Conservation (phyloP, 345 rosid genomes). For the Moringa oleifera region DNA sequence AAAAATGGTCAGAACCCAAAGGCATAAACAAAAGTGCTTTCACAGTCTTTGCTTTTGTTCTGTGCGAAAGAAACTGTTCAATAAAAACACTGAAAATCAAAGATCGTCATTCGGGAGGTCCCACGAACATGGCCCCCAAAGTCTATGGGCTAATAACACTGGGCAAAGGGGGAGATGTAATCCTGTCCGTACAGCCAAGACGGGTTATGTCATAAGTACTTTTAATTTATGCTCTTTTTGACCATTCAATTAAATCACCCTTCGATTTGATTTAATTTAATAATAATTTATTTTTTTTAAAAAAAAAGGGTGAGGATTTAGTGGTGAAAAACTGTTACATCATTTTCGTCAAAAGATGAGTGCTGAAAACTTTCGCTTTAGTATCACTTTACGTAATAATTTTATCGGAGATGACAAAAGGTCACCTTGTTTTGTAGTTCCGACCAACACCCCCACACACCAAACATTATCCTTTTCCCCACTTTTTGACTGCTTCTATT, state of each 20-base stretch:
- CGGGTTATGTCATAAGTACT: no score
- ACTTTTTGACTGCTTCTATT: background rate
- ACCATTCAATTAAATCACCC: no score
- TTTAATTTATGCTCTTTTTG: no score
- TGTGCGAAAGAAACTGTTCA: no score
- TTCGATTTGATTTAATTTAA: no score
- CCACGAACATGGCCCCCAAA: slow-evolving; percentile 2
- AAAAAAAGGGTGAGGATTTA: no score
- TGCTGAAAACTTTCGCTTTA: slow-evolving; percentile 19
- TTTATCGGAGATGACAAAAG: slow-evolving; percentile 44
- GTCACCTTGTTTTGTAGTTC: slow-evolving; percentile 29
- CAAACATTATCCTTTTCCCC: background rate
- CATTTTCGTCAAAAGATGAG: slow-evolving; percentile 40
- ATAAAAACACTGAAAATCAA: slow-evolving; percentile 9
- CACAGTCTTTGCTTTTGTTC: slow-evolving; percentile 14
- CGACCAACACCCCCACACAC: slow-evolving; percentile 24
- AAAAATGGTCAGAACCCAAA: slow-evolving; percentile 8
- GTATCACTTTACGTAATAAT: slow-evolving; percentile 23
- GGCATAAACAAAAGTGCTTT: slow-evolving; percentile 5
- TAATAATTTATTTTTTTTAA: no score
- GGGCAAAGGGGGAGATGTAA: slow-evolving; percentile 14
- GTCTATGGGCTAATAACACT: slow-evolving; percentile 16
- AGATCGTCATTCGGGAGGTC: slow-evolving; percentile 40
- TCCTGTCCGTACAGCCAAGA: slow-evolving; percentile 24
- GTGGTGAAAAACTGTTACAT: slow-evolving; percentile 21